Percentiles rank a stretch among this genome's conserved stretches.
Conservation (phyloP, 257 asterid species). For the Forsythia viridissima region DNA sequence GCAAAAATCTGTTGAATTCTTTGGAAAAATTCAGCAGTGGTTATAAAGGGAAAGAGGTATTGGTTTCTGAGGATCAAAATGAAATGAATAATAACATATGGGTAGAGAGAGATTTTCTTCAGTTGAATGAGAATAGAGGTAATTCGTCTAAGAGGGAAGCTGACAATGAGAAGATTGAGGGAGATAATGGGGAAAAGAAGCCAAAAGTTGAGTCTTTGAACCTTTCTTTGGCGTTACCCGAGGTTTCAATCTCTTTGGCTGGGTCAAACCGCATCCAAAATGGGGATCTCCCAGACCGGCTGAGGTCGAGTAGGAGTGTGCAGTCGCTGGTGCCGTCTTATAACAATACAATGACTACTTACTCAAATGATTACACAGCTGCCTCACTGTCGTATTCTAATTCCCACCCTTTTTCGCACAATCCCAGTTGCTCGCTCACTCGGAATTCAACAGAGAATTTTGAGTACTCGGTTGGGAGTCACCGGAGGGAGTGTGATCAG, state of each 20-base stretch:
- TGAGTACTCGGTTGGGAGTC: conserved; percentile 64
- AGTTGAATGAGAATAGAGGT: conserved; percentile 53
- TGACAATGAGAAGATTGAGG: conserved; percentile 47
- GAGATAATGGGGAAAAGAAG: conserved; percentile 66
- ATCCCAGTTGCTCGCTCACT: conserved; percentile 88
- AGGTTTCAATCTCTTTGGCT: conserved; percentile 72
- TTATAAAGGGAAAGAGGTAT: conserved; percentile 69
- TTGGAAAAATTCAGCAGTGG: conserved; percentile 47
- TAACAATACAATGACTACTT: conserved; percentile 64
- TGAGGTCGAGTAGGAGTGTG: conserved; percentile 64
- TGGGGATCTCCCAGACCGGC: conserved; percentile 54
- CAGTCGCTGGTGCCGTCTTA: conserved; percentile 69
- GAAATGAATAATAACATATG: conserved; percentile 47
- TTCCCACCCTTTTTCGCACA: conserved; percentile 79
- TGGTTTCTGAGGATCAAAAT: conserved; percentile 61
- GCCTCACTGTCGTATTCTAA: conserved; percentile 71
- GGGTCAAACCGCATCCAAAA: conserved; percentile 68
- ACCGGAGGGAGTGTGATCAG: conserved; percentile 64
- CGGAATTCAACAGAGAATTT: conserved; percentile 68
- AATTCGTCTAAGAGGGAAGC: conserved; percentile 61
- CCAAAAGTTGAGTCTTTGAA: conserved; percentile 78
- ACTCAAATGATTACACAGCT: conserved; percentile 79
- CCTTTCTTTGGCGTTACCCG: conserved; percentile 78
- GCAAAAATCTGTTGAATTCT: conserved; percentile 50
- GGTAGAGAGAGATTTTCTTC: conserved; percentile 87